phyloP scores from a whole-genome alignment of 2,329 filamentous ascomycete genomes.

The Neofusicoccum umdonicola region DNA sequence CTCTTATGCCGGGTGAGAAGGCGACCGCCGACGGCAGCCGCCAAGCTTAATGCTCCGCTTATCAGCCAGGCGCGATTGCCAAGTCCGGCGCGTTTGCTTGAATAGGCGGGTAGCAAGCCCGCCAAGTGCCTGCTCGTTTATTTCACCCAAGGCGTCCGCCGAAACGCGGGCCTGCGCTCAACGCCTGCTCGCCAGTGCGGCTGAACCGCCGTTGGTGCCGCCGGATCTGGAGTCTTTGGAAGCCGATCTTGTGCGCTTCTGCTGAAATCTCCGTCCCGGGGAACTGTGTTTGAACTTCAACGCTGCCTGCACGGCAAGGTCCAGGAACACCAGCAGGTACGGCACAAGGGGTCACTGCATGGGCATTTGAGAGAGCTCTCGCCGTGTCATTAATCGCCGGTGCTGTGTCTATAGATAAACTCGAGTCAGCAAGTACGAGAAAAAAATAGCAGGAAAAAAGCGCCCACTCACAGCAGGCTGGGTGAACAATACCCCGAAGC shows the following conservation, averaged over 20 bases:
- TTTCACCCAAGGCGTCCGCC: not conserved
- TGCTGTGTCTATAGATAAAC: too few species aligned
- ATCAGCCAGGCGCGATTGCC: not conserved
- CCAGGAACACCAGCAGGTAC: too few species aligned
- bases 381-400: too few species aligned
- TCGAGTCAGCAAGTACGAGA: too few species aligned
- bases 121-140: not conserved
- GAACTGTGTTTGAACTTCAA: not conserved
- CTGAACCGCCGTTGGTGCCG: not conserved
- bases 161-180: not conserved
- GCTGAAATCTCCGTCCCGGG: too few species aligned
- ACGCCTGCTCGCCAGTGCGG: not conserved
- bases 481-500: too few species aligned
- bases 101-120: constrained; percentile 4
- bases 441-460: too few species aligned
- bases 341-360: too few species aligned
- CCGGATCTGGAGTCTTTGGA: not conserved
- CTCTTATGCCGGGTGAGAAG: not conserved
- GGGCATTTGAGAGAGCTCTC: too few species aligned
- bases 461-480: too few species aligned
- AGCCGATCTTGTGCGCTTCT: not conserved
- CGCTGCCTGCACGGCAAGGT: too few species aligned
- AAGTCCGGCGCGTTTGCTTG: not conserved
- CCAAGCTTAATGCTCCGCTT: constrained; percentile 5
- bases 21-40: not conserved